Evolutionary conservation across 1,284 basidiomycete species (phyloP), one percentile per base, ranked within the genome.

Genomic region (Bondarzewia mesenterica): DNA sequence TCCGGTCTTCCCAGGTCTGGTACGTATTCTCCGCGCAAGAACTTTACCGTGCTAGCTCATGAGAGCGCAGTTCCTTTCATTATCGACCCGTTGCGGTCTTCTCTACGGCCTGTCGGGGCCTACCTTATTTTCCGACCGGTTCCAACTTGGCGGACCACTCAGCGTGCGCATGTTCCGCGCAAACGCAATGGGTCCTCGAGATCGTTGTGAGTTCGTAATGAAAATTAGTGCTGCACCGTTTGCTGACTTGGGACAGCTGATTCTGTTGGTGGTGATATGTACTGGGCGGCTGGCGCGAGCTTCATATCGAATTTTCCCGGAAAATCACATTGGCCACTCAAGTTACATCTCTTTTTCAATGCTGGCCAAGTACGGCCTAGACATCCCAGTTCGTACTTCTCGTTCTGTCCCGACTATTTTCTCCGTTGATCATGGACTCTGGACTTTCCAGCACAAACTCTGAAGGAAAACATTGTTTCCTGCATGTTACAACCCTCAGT

Each of bases 111-210:
- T 87, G 4, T 60, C 63, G 5, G 61, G 64, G 14, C 67, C 68
- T 14, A 70, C 78, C 22, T 74, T 76, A 44, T 87, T 89, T 61
- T 80, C 77, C 29, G 96, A 99, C 65, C 80, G 92, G 4, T 95
- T 94, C 63, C 93, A 95, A 57, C 75, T 98, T 0, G 96, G 95
- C 23, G 96, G 95, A 0, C 93, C 96, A 0, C 82, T 87, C n/a
- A 89, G 82, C 43, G 74, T 99, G 2, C 75, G 96, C 22, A 85
- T 87, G 52, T 98, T 97, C 73, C 81, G 80, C 50, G 74, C 81
- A 23, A 94, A 93, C 58, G 78, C 85, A 1, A 73, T 99, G 64
- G 96, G 96, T 0, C 84, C 89, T 2, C 77, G 80, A 26, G 91
- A 95, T 58, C 79, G 82, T 22, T 60, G 89, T 91, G 60, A 54